Base-by-base conservation (phyloP, 768 basidiomycete genomes). In the Mycena kentingensis region DNA sequence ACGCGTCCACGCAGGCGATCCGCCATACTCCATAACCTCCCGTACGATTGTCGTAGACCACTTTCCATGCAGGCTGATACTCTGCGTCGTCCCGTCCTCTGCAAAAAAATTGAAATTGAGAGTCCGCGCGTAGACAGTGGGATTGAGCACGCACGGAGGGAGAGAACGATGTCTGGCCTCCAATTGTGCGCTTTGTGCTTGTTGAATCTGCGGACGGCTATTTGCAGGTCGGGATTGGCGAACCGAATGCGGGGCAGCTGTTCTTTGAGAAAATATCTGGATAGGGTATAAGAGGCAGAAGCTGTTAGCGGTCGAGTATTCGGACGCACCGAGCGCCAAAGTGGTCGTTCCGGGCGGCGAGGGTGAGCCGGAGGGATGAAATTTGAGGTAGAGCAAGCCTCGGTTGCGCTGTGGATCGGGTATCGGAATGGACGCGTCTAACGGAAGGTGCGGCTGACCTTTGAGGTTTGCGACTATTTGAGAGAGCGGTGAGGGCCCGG, bases 181-280 rank as follows among this genome's bases (percentile, higher is more conserved):
- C 82, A 88, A 1, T 60, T 64, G 16, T 86, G 85, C 18, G 77
- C 67, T 48, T 69, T 67, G 10, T 74, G 70, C 68, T 88, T 88
- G 27, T 67, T 71, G 37, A 76, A 67, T 53, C 76, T 83, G 57
- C 77, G 74, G 0, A 90, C 79, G 27, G 78, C 69, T 29, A 93
- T 83, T 26, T 79, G 73, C 22, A 92, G 61, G 7, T 74, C 65
- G 0, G 90, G 89, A 61, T 93, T 92, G 1, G 82, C 85, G 66
- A 81, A 90, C 11, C 82, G 85, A 74, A 93, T 87, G 26, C 87
- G 77, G 1, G 87, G 88, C 0, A 93, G 70, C n/a, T 88, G 78
- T 34, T 92, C 83, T 63, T 87, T 88, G 32, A 87, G 77, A 57
- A 93, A 92, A 73, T 90, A 84, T 38, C 90, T 90, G 52, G 42